Percentiles rank a stretch among this genome's conserved stretches.
Evolutionary conservation across 2,329 filamentous ascomycete species (phyloP).

Genomic region (Hyphodiscus sp.): DNA sequence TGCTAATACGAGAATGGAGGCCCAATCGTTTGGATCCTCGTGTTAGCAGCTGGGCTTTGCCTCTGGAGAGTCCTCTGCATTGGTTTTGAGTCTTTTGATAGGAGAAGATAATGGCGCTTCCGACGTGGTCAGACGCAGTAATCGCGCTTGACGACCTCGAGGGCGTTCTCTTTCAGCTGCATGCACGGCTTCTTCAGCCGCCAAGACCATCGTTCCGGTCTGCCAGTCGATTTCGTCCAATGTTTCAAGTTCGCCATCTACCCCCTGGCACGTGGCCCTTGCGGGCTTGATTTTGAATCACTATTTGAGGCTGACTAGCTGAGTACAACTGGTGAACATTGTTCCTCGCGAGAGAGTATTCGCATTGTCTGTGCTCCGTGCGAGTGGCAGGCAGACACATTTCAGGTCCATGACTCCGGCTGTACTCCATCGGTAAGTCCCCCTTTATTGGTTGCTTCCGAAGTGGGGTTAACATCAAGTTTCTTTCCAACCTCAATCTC

Average conservation of each 20-base stretch:
- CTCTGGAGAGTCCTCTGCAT: not conserved
- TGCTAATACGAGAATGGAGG: not conserved
- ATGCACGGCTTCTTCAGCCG: not conserved
- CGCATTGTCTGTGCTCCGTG: not conserved
- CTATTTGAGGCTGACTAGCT: not conserved
- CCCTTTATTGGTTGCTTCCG: no score
- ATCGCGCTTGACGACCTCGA: not conserved
- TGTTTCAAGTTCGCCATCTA: not conserved
- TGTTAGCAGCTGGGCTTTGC: not conserved
- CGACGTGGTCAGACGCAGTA: not conserved
- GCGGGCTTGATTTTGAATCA: no score
- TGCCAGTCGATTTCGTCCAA: not conserved
- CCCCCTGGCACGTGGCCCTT: not conserved
- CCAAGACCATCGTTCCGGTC: not conserved
- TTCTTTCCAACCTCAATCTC: no score
- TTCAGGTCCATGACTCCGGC: not conserved
- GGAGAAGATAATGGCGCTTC: not conserved
- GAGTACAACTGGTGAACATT: not conserved
- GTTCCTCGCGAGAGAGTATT: no score
- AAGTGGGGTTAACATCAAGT: no score
- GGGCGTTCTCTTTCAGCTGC: not conserved
- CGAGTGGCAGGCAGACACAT: not conserved
- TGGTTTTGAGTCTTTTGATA: not conserved
- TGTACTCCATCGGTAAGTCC: not conserved
- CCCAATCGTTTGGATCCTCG: not conserved